Percentiles rank a stretch among this genome's conserved stretches.
These are phyloP conservation scores for Begonia fuchsioides DNA, from an alignment of 306 rosid species.

Conservation along the genomic window DNA sequence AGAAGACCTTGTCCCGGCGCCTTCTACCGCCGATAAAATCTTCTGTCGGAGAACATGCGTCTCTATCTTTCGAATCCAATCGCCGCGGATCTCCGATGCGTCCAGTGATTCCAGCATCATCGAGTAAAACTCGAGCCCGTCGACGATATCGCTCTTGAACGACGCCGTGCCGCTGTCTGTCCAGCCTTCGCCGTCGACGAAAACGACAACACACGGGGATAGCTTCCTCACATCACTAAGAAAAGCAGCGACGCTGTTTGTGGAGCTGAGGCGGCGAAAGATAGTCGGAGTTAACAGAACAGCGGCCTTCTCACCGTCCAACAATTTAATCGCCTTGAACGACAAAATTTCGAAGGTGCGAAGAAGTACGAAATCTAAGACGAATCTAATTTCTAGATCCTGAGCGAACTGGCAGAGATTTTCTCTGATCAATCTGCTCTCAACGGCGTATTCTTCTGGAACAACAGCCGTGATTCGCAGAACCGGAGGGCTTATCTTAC, in stretches of 20 bases:
- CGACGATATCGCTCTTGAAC: slow-evolving; percentile 44
- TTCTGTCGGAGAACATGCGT: slow-evolving; percentile 35
- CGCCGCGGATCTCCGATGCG: slow-evolving; percentile 31
- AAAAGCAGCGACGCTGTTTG: slow-evolving; percentile 17
- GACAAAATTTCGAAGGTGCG: slow-evolving; percentile 43
- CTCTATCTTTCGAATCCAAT: slow-evolving; percentile 55
- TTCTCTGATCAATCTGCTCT: slow-evolving; percentile 37
- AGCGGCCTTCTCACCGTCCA: slow-evolving; percentile 61
- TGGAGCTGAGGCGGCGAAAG: slow-evolving; percentile 40
- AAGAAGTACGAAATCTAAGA: slow-evolving; percentile 36
- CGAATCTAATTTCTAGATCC: slow-evolving; percentile 51
- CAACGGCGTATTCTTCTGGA: slow-evolving; percentile 50
- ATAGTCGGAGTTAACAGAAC: slow-evolving; percentile 50
- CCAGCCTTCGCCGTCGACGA: slow-evolving; percentile 61
- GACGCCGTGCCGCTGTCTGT: slow-evolving; percentile 31
- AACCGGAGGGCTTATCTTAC: slow-evolving; percentile 20
- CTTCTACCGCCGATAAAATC: slow-evolving; percentile 54
- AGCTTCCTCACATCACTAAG: slow-evolving; percentile 34
- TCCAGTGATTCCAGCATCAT: slow-evolving; percentile 71
- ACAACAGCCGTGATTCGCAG: slow-evolving; percentile 62
- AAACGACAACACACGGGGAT: slow-evolving; percentile 52
- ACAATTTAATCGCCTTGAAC: slow-evolving; percentile 45
- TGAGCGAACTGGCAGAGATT: slow-evolving; percentile 63
- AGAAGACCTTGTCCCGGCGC: slow-evolving; percentile 21
- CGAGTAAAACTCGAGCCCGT: slow-evolving; percentile 46